Percentiles rank a stretch among this genome's conserved stretches.
Evolutionary conservation across 441 rosid species (phyloP).

Genomic region (Erodium trifolium): DNA sequence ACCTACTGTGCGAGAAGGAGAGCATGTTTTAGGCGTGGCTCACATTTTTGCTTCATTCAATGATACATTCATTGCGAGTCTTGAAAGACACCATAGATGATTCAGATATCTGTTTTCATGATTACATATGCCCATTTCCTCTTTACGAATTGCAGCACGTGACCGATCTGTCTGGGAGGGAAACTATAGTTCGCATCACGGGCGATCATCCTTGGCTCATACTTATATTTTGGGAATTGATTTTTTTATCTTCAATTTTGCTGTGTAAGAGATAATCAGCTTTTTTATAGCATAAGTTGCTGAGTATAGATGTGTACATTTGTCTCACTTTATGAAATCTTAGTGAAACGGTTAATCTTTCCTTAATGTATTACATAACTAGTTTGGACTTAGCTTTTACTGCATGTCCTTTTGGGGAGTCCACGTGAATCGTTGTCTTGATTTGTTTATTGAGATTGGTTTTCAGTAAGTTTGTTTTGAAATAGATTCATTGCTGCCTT

Average conservation of each 20-base stretch:
- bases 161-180: too few species aligned
- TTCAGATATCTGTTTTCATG: neutral
- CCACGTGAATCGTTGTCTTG: neutral
- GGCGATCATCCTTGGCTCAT: constrained; percentile 23
- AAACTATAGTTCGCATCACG: too few species aligned
- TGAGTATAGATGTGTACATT: too few species aligned
- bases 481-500: neutral
- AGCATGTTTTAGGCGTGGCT: too few species aligned
- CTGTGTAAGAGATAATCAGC: too few species aligned
- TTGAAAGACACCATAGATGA: neutral
- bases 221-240: neutral
- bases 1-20: constrained; percentile 62
- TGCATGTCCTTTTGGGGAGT: neutral
- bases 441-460: neutral
- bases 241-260: neutral
- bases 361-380: too few species aligned
- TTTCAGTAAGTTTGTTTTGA: neutral
- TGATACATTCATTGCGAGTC: constrained; percentile 61
- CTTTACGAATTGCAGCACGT: constrained; percentile 36
- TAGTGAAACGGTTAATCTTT: too few species aligned
- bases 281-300: too few species aligned
- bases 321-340: too few species aligned
- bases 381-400: too few species aligned
- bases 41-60: constrained; percentile 66
- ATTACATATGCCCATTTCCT: neutral